Conservation (phyloP, 163 green algal species). For the Prototheca cutis region DNA sequence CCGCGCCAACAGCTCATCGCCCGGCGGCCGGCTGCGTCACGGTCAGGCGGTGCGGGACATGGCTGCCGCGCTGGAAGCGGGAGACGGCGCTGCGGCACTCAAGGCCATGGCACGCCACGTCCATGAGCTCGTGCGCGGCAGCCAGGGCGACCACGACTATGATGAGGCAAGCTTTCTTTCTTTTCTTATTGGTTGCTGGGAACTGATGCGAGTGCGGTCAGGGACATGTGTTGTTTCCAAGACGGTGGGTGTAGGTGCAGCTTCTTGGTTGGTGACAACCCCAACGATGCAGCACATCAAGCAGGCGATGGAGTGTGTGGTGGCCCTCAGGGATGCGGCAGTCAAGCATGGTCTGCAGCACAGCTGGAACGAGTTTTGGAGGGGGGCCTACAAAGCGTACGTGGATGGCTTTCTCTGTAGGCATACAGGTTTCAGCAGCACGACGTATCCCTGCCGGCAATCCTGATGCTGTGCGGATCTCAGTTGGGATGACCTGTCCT, state of each 20-base stretch:
- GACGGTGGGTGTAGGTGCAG: no score
- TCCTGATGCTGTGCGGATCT: no score
- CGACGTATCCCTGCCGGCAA: no score
- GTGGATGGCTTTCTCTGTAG: no score
- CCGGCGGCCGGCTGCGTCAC: not conserved
- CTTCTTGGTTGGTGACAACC: no score
- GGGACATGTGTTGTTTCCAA: no score
- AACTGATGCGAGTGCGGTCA: no score
- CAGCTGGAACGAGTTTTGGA: not conserved
- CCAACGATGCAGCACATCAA: no score
- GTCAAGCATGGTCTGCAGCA: not conserved
- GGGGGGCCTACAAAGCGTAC: not conserved
- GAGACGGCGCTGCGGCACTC: not conserved
- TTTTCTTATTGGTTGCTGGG: no score
- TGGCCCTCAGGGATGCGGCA: not conserved
- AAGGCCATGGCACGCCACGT: not conserved
- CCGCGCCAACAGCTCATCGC: not conserved
- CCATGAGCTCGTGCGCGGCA: not conserved
- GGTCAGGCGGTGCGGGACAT: not conserved
- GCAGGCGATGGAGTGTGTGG: not conserved
- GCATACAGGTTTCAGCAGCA: no score
- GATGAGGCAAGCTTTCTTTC: not conserved
- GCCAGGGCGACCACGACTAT: not conserved
- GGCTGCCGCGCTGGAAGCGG: not conserved
- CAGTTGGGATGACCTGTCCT: no score